These are phyloP conservation scores for Albatrellus sp. DNA, from an alignment of 1,284 basidiomycete genomes.

Conservation along the genomic window DNA sequence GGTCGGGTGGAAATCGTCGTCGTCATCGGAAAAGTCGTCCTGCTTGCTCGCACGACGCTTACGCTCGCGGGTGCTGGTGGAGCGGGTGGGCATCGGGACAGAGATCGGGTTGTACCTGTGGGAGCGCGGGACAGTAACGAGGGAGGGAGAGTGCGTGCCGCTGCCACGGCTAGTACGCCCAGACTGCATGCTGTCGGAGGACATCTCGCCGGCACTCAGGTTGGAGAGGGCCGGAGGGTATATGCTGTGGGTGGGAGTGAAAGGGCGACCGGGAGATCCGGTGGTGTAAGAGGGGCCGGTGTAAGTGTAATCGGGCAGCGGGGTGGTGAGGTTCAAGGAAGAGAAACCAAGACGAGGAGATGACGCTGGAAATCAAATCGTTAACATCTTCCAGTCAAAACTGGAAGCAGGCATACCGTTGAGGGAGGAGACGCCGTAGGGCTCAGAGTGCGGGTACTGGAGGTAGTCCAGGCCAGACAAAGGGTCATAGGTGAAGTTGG, in stretches of 20 bases:
- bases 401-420: slow-evolving; percentile 23
- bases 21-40: slow-evolving; percentile 52
- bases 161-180: slow-evolving; percentile 55
- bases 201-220: slow-evolving; percentile 54
- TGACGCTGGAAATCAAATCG: slow-evolving; percentile 18
- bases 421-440: slow-evolving; percentile 30
- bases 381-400: slow-evolving; percentile 1
- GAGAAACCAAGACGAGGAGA: slow-evolving; percentile 52
- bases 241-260: slow-evolving; percentile 55
- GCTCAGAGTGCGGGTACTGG: slow-evolving; percentile 34
- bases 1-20: slow-evolving; percentile 51
- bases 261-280: slow-evolving; percentile 49
- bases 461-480: slow-evolving; percentile 39
- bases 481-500: slow-evolving; percentile 44
- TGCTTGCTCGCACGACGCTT: slow-evolving; percentile 42
- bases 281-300: slow-evolving; percentile 34
- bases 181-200: slow-evolving; percentile 53
- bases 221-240: slow-evolving; percentile 61
- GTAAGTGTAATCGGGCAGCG: slow-evolving; percentile 57
- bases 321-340: slow-evolving; percentile 41
- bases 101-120: slow-evolving; percentile 66
- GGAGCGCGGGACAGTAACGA: slow-evolving; percentile 54
- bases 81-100: slow-evolving; percentile 24
- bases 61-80: slow-evolving; percentile 18
- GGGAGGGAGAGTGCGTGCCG: slow-evolving; percentile 44